phyloP scores from a whole-genome alignment of 441 rosid genomes.

The Populus hybrid region DNA sequence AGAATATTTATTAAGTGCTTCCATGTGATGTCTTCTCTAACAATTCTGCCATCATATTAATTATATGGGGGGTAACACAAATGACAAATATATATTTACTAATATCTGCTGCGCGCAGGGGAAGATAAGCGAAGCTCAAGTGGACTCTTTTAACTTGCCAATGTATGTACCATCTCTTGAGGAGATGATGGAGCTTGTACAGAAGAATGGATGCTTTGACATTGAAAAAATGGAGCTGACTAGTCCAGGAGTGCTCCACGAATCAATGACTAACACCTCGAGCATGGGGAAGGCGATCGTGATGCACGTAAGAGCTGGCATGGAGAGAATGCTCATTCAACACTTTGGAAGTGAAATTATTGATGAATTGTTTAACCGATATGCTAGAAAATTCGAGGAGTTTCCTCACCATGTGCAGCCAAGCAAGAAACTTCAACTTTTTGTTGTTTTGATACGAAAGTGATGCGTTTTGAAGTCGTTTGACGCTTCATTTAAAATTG shows the following conservation, averaged over 20 bases:
- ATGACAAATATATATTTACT: too few species aligned
- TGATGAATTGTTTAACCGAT: constrained; percentile 32
- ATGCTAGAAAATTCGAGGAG: constrained; percentile 24
- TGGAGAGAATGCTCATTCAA: constrained; percentile 38
- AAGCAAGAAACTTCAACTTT: constrained; percentile 28
- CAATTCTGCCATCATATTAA: too few species aligned
- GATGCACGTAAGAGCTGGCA: constrained; percentile 40
- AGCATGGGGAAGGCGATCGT: constrained; percentile 20
- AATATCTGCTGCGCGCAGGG: constrained; percentile 21
- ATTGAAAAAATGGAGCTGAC: constrained; percentile 38
- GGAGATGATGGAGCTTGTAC: constrained; percentile 34
- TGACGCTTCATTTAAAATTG: too few species aligned
- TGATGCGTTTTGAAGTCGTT: not conserved
- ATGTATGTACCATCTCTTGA: constrained; percentile 38
- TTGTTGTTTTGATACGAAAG: constrained; percentile 26
- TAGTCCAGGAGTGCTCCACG: constrained; percentile 23
- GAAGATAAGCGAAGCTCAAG: constrained; percentile 33
- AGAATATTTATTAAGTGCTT: too few species aligned
- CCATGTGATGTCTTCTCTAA: too few species aligned
- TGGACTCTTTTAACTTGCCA: constrained; percentile 47
- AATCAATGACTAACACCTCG: not conserved
- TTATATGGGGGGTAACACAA: too few species aligned
- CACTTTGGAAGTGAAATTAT: constrained; percentile 32
- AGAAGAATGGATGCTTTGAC: constrained; percentile 33
- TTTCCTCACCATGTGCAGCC: constrained; percentile 27